Conservation (phyloP, 305 asterid genomes). For the Petunia hybrid region DNA sequence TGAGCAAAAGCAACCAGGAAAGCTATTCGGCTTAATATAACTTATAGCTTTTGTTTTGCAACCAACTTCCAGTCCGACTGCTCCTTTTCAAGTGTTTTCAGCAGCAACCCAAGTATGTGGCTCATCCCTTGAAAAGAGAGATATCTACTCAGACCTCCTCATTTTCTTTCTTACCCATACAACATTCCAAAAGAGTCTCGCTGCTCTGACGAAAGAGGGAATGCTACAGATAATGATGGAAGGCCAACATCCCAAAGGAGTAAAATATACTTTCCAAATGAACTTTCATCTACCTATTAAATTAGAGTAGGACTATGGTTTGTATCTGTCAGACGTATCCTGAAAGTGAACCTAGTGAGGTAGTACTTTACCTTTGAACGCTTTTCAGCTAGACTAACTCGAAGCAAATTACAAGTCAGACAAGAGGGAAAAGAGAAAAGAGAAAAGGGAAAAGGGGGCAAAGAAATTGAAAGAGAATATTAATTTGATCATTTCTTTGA, state of each 20-base stretch:
- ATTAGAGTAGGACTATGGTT: background rate
- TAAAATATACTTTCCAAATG: background rate
- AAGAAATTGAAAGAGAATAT: constrained; percentile 21
- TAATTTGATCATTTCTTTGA: background rate
- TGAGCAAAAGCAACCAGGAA: background rate
- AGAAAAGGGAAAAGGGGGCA: background rate
- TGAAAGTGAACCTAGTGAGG: constrained; percentile 10
- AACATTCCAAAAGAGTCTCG: background rate
- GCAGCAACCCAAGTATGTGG: background rate
- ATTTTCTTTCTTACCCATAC: constrained; percentile 11
- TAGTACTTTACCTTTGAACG: background rate
- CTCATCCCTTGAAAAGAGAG: constrained; percentile 20
- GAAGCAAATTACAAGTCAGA: constrained; percentile 22
- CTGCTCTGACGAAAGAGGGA: constrained; percentile 16
- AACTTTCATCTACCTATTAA: background rate
- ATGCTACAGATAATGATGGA: background rate
- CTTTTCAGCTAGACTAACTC: constrained; percentile 15
- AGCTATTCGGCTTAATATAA: background rate
- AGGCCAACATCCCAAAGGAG: constrained; percentile 24
- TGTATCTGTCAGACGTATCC: background rate
- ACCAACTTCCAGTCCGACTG: background rate
- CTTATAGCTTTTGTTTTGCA: background rate
- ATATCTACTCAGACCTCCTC: background rate
- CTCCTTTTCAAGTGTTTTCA: background rate
- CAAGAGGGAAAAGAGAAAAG: constrained; percentile 14